Conservation (phyloP, 179 eudicot species). For the Patellifolia procumbens region DNA sequence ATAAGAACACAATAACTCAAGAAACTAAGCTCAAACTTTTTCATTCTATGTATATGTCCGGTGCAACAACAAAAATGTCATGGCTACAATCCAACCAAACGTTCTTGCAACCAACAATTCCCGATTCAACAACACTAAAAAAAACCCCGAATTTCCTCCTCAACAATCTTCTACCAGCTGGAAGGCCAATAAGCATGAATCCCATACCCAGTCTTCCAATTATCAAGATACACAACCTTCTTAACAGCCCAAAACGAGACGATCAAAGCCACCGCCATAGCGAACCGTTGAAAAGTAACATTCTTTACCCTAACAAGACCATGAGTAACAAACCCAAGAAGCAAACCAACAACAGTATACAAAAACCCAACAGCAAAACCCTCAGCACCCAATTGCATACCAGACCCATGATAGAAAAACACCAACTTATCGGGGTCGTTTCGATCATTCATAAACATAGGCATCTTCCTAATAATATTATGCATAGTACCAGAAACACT, state of each 20-base stretch:
- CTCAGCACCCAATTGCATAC: conserved; percentile 96
- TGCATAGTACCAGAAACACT: conserved; percentile 96
- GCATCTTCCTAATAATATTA: conserved; percentile 84
- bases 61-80: conserved; percentile 14
- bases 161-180: too few relatives aligned
- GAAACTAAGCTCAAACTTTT: background rate
- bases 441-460: conserved; percentile 74
- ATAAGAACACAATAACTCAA: background rate
- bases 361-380: conserved; percentile 82
- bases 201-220: conserved; percentile 97
- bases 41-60: conserved; percentile 8
- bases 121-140: too few relatives aligned
- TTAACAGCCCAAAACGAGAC: conserved; percentile 85
- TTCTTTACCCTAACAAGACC: conserved; percentile 61
- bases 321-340: conserved; percentile 72
- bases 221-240: conserved; percentile 76
- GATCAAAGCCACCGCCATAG: conserved; percentile 61
- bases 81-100: conserved; percentile 11
- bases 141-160: too few relatives aligned
- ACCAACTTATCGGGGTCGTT: conserved; percentile 64
- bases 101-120: conserved; percentile 10
- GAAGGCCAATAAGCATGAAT: conserved; percentile 89
- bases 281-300: conserved; percentile 50
- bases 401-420: conserved; percentile 85
- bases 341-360: conserved; percentile 79